Base-by-base conservation (phyloP, 495 filamentous ascomycete species). In the Glutinoglossum americanum region DNA sequence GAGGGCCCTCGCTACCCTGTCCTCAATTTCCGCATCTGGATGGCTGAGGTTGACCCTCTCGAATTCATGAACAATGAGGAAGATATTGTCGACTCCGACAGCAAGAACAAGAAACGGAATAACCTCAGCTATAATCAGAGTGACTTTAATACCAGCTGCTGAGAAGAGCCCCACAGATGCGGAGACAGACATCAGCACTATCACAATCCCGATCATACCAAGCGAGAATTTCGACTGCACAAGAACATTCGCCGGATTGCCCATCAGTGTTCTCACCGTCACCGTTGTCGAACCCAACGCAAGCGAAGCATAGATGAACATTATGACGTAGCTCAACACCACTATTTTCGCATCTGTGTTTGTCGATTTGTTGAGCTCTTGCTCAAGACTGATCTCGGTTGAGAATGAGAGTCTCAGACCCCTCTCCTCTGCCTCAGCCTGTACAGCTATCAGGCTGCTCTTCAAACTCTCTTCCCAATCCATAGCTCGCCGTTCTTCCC, bases 331-430 rank as follows among this genome's bases (percentile, higher is more conserved):
- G 72, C 90, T 96, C 69, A 97, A 84, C 45, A 93, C 83, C 15
- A 98, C 81, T 61, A 98, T 97, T 68, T 90, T 95, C 21, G 89
- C 92, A 68, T 98, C 92, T 1, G 92, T 96, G 67, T 98, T 98
- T 37, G 87, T 94, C 11, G 84, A 89, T 68, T 97, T 94, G 70
- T 95, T 98, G 51, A 88, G 73, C 64, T 98, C 92, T 65, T 94
- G 76, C 64, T 97, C 90, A 32, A 98, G 68, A 64, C 87, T 93
- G 62, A 89, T 83, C 70, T 98, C 92, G 9, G 93, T 92, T 23
- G 82, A 93, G 72, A 95, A 98, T 8, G 87, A 94, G 47, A 98
- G 74, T 44, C 93, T 76, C 10, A 98, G 75, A 1, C 87, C 87
- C 44, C 81, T 77, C 27, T 82, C 75, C 23, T 71, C 70, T 2